phyloP scores from a whole-genome alignment of 345 rosid species.

The Stellera chamaejasme region DNA sequence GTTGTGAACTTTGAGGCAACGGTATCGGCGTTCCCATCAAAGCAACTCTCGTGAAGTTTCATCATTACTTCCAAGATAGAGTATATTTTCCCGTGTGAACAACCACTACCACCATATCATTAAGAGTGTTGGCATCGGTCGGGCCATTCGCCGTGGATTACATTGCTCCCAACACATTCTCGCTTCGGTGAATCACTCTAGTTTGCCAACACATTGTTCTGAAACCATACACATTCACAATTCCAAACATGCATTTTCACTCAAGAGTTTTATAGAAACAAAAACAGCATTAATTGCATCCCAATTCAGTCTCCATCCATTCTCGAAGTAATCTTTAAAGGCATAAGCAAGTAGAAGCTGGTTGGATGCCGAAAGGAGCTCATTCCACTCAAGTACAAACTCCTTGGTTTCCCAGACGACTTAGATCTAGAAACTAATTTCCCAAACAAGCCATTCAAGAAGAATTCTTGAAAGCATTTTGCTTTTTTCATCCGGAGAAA shows the following conservation, averaged over 20 bases:
- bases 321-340: constrained; percentile 37
- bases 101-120: constrained; percentile 56
- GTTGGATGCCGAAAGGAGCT: constrained; percentile 51
- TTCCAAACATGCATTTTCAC: constrained; percentile 24
- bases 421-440: constrained; percentile 50
- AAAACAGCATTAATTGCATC: constrained; percentile 41
- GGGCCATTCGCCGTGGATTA: constrained; percentile 45
- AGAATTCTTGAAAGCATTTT: constrained; percentile 65
- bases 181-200: too few relatives aligned
- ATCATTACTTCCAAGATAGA: constrained; percentile 38
- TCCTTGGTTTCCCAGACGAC: constrained; percentile 37
- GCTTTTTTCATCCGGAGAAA: constrained; percentile 55
- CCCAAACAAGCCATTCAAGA: constrained; percentile 83
- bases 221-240: constrained; percentile 13
- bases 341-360: constrained; percentile 71
- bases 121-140: constrained; percentile 24
- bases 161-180: constrained; percentile 18
- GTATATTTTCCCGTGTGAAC: constrained; percentile 80
- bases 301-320: constrained; percentile 52
- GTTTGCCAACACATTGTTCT: constrained; percentile 14
- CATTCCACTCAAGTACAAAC: constrained; percentile 46
- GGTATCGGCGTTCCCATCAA: constrained; percentile 32
- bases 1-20: constrained; percentile 26
- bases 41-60: constrained; percentile 60
- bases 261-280: constrained; percentile 43